A percentile compares a stretch with the other conserved stretches of the same genome.
These are phyloP conservation scores for Dysphania ambrosioides DNA, from an alignment of 148 eudicot genomes.

Conservation along the genomic window DNA sequence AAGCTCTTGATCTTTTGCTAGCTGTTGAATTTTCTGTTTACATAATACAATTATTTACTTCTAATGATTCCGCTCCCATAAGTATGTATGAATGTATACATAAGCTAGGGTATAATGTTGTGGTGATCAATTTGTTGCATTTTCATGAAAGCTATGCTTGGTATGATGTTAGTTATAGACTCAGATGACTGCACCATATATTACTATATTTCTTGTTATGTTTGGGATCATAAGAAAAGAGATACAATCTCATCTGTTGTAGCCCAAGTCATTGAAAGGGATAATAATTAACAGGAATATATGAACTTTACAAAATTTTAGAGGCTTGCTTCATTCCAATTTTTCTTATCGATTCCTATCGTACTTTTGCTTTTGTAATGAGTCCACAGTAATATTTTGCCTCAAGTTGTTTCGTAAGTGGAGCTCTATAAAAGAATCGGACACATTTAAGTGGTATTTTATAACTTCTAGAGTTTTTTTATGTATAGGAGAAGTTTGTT, in stretches of 20 bases:
- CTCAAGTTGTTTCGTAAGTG: background rate
- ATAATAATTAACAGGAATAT: background rate
- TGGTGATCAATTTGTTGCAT: background rate
- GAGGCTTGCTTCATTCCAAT: background rate
- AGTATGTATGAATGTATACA: background rate
- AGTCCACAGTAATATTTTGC: background rate
- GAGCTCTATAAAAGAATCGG: background rate
- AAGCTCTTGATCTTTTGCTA: too few relatives aligned
- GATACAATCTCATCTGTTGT: background rate
- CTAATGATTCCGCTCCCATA: background rate
- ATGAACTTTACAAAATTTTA: background rate
- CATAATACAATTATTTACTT: background rate
- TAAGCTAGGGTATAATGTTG: background rate
- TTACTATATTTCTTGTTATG: background rate
- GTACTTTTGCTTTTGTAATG: background rate
- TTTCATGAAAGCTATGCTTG: background rate
- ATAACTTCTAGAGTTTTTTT: background rate
- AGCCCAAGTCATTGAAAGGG: background rate
- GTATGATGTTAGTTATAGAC: background rate
- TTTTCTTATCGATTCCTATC: background rate
- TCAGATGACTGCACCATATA: background rate
- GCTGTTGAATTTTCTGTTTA: background rate
- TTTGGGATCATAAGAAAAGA: background rate
- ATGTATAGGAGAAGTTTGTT: background rate
- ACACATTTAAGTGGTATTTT: too few relatives aligned